Conservation (phyloP, 2,329 filamentous ascomycete species). For the Arthroderma uncinatum region DNA sequence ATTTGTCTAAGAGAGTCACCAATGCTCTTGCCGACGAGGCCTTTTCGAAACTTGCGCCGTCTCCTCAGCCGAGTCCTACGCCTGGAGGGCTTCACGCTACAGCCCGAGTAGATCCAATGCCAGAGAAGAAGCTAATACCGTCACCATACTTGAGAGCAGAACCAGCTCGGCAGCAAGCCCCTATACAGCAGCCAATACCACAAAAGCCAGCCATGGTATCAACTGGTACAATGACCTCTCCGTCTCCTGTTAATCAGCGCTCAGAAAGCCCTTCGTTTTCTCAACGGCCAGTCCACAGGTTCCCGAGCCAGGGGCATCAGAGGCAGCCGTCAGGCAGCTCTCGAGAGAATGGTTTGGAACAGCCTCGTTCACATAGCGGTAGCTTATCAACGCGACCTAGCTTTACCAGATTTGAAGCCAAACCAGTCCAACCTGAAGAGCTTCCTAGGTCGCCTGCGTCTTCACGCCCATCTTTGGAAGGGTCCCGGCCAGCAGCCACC, state of each 20-base stretch:
- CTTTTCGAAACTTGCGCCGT: constrained; percentile 47
- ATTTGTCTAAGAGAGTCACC: constrained; percentile 55
- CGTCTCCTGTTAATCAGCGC: constrained; percentile 33
- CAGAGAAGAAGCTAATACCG: constrained; percentile 19
- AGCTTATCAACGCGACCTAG: constrained; percentile 1
- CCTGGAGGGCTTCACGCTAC: constrained; percentile 20
- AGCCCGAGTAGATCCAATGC: constrained; percentile 8
- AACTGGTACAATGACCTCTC: constrained; percentile 69
- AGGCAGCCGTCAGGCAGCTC: constrained; percentile 41
- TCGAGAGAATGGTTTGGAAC: constrained; percentile 21
- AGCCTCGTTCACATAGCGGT: constrained; percentile 8
- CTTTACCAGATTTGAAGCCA: constrained; percentile 22
- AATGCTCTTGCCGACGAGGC: constrained; percentile 75
- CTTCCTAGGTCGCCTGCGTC: constrained; percentile 46
- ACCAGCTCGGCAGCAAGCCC: constrained; percentile 21
- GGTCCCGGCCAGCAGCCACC: constrained; percentile 50
- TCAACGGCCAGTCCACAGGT: constrained; percentile 42
- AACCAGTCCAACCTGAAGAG: constrained; percentile 41
- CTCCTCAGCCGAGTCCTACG: constrained; percentile 22
- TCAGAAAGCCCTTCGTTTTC: constrained; percentile 21
- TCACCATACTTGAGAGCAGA: constrained; percentile 20
- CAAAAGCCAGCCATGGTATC: constrained; percentile 48
- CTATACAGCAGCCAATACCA: constrained; percentile 35
- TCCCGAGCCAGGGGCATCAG: constrained; percentile 39
- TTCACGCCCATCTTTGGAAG: constrained; percentile 60